phyloP scores from a whole-genome alignment of 2,329 filamentous ascomycete genomes.

The Beauveria australis region DNA sequence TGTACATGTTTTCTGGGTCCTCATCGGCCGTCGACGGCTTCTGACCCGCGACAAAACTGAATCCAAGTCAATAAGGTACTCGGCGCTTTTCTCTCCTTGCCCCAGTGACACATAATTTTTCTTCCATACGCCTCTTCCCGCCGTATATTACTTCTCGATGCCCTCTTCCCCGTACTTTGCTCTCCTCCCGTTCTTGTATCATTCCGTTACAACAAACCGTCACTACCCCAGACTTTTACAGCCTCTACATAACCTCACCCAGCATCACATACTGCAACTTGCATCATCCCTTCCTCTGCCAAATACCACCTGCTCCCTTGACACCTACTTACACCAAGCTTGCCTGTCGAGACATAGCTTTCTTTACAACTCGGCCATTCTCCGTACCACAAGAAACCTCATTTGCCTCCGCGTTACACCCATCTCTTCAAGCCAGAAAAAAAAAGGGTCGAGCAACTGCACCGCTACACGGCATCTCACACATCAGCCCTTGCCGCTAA shows the following conservation, averaged over 20 bases:
- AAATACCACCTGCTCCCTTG: background rate
- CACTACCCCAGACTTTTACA: constrained; percentile 1
- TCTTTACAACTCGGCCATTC: background rate
- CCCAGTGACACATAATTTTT: background rate
- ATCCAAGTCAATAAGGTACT: background rate
- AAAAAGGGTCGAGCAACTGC: background rate
- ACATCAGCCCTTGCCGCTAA: background rate
- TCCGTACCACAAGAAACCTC: background rate
- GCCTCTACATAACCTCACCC: background rate
- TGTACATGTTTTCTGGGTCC: constrained; percentile 7
- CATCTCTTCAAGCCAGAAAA: background rate
- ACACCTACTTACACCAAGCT: too few relatives aligned
- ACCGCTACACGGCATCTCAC: background rate
- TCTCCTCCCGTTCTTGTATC: background rate
- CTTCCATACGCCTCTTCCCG: background rate
- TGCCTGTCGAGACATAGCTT: background rate
- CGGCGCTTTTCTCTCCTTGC: background rate
- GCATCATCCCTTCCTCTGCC: background rate
- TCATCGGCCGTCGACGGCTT: constrained; percentile 8
- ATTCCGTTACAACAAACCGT: background rate
- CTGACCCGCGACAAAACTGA: constrained; percentile 3
- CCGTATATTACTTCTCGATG: constrained; percentile 7
- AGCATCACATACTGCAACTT: background rate
- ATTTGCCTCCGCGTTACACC: background rate
- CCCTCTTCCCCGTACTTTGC: background rate